These are phyloP conservation scores for Corymbia calophylla DNA, from an alignment of 441 rosid genomes.

Conservation along the genomic window DNA sequence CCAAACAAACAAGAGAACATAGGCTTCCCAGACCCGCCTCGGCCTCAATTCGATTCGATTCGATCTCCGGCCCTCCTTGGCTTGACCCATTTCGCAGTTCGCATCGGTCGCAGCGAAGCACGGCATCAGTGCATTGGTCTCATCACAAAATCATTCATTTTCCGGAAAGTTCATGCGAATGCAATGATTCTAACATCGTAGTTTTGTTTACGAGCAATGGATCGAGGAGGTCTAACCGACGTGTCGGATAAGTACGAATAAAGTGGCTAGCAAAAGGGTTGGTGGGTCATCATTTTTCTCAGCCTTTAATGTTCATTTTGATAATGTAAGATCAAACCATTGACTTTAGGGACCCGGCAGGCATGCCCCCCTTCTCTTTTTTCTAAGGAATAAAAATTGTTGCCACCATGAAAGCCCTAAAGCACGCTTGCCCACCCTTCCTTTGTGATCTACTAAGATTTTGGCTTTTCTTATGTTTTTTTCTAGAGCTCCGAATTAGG, in stretches of 20 bases:
- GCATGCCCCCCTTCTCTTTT: neutral
- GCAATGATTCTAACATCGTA: neutral
- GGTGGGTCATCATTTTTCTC: neutral
- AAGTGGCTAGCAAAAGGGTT: neutral
- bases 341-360: neutral
- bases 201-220: neutral
- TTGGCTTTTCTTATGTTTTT: neutral
- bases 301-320: neutral
- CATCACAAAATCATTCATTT: neutral
- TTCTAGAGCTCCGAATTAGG: neutral
- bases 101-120: neutral
- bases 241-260: neutral
- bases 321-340: neutral
- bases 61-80: neutral
- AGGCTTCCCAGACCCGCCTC: neutral
- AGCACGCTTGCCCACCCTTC: neutral
- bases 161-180: neutral
- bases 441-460: neutral
- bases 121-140: neutral
- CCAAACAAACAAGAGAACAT: neutral
- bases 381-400: neutral
- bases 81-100: accelerated
- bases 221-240: neutral
- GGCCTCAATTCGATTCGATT: neutral
- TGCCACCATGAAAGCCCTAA: neutral